Base-by-base conservation (phyloP, 1,284 basidiomycete species). In the Cryptococcus sp. region DNA sequence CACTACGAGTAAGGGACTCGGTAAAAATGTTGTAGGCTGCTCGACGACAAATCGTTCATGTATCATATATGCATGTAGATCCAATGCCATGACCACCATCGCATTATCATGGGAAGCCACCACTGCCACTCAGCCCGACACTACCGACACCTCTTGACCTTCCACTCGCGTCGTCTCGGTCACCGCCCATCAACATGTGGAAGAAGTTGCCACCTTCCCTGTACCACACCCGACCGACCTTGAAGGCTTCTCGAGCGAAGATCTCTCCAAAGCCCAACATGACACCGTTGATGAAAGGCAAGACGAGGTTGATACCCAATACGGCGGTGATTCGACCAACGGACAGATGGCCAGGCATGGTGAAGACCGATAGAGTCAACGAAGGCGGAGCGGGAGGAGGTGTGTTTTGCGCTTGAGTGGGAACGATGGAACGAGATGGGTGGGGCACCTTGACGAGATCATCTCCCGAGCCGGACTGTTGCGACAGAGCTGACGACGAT, bases 201-300 rank as follows among this genome's bases (percentile, higher is more conserved):
- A 60, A 59, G 23, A 68, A 49, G 7, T 33, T 43, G 12, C 57
- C 53, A 22, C 60, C 58, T 48, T 68, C 65, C 24, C 59, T 53
- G 60, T 63, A 71, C 64, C 73, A 75, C 4, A 74, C 65, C 47
- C 74, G 63, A 77, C 85, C 87, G 16, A 79, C 77, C 44, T 84
- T 78, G 18, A 95, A 75, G 14, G 90, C 79, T 53, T 91, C 85
- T 69, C 91, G 84, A 18, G 93, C 94, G 65, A 97, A 93, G 50
- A 98, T 91, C 74, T 98, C 94, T 22, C 94, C 94, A 65, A 97
- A 93, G 10, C 94, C 94, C 41, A 97, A 82, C 90, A 97, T 95
- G 61, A 97, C 87, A 24, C 94, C 94, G 66, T 97, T 97, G 41
- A 97, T 80, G 69, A 98, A 98, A 0, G 94, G 94, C 36, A 97